Evolutionary conservation across 129 eudicot species (phyloP).

Genomic region (Saussurea involucrata): DNA sequence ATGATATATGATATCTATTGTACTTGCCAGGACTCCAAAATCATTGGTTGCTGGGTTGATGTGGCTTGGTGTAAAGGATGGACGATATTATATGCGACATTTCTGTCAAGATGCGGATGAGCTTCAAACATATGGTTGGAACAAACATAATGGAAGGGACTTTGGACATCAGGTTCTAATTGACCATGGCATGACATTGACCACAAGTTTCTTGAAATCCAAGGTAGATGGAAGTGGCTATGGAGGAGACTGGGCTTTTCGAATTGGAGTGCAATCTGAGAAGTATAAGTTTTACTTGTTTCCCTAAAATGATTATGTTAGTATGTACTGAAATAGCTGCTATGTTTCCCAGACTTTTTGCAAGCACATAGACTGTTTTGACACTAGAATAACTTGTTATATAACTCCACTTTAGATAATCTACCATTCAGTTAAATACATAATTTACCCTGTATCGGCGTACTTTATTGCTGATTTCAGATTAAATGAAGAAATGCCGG

Average conservation of each 20-base stretch:
- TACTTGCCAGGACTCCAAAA: slow-evolving; percentile 67
- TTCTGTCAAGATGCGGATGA: slow-evolving; percentile 90
- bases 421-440: neutral
- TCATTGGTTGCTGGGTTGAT: slow-evolving; percentile 88
- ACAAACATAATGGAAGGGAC: slow-evolving; percentile 91
- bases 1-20: slow-evolving; percentile 19
- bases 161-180: slow-evolving; percentile 75
- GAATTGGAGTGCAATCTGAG: slow-evolving; percentile 58
- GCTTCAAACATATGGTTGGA: slow-evolving; percentile 88
- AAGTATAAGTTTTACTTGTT: slow-evolving; percentile 34
- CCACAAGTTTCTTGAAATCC: slow-evolving; percentile 76
- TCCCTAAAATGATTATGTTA: neutral
- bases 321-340: neutral
- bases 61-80: slow-evolving; percentile 95
- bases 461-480: slow-evolving; percentile 21
- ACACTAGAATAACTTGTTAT: neutral
- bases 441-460: neutral
- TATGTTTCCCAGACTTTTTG: neutral
- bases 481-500: slow-evolving; percentile 37
- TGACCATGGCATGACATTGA: slow-evolving; percentile 72
- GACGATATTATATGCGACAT: slow-evolving; percentile 74
- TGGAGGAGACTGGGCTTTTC: slow-evolving; percentile 98
- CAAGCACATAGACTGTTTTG: neutral
- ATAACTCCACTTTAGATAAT: neutral
- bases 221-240: slow-evolving; percentile 69